Evolutionary conservation across 1,284 basidiomycete species (phyloP), one percentile per base, ranked within the genome.

Genomic region (Tilletia walkeri): DNA sequence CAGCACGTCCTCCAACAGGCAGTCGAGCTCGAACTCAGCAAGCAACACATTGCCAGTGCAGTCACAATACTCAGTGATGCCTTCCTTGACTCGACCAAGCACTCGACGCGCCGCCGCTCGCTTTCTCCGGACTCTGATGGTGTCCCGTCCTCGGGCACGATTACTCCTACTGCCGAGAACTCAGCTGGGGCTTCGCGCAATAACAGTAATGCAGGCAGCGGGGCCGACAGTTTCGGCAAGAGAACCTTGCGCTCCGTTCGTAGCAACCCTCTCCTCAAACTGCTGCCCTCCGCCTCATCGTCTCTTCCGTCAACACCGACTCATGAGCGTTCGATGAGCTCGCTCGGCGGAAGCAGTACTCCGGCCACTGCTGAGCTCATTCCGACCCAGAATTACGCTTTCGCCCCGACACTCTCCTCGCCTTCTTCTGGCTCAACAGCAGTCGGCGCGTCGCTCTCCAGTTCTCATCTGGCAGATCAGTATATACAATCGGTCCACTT

Each of bases 401-500:
- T 63, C 36, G 59, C 59, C 36, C 59, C 59, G 0, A n/a, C 38
- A 5, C 59, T 63, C 2, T 34, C 59, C 34, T 63, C 59, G 34
- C 34, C 59, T 10, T 38, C 59, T 5, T 39, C 59, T 20, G 6
- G 18, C 38, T 38, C 36, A 24, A 12, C 36, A 10, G 38, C 34
- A 18, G 59, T 18, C 6, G 18, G 34, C 16, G 59, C 38, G 6
- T 12, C 36, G 16, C 34, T 63, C 18, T 38, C 59, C 59, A 39
- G 36, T 34, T 10, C 59, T 34, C 34, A n/a, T 14, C 59, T 63
- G 3, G 59, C 59, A 38, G 59, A 63, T 38, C 59, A 63, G 36
- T 63, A 63, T 36, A 63, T 63, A 18, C 59, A 63, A 36, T 63
- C 59, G 34, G 59, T 63, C 59, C 59, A 63, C 36, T 63, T 63